Base-by-base conservation (phyloP, 164 flowering plant genomes). In the Cinnamomum chago region DNA sequence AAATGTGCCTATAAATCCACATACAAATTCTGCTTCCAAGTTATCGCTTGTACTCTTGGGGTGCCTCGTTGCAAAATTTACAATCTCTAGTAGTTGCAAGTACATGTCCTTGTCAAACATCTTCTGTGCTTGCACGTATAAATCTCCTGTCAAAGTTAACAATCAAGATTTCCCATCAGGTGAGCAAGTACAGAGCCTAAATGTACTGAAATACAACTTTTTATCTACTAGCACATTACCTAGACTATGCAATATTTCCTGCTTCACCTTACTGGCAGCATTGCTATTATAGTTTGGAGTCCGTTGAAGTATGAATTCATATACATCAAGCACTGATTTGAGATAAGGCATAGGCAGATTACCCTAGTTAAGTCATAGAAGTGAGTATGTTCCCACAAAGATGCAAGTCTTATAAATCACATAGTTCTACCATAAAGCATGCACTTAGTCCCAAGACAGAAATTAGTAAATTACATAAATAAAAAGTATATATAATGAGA, bases 191-290 rank as follows among this genome's bases (percentile, higher is more conserved):
- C 47, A 24, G 20, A 22, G 47, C 12, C 17, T 25, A 67, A 25
- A 33, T 22, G 12, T 1, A 11, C 9, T 11, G 24, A 70, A 70
- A 10, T 64, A 65, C 40, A 12, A 62, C 24, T 18, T 5, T 33
- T 70, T 25, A 28, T 51, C 18, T 18, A 62, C 23, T 10, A 22
- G 28, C 27, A 66, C 68, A 81, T 81, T 96, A 96, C 99, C 99
- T 60, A 96, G 89, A 73, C 88, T 88, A 78, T 87, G 94, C 73
- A 96, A 74, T 72, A 94, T 89, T 86, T 96, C 99, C 84, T 92
- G 97, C 88, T 91, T 92, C 83, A 89, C 90, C 84, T 90, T 93
- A 85, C 65, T 76, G 67, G 88, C 84, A 67, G 90, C 82, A 79
- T 76, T 79, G 35, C 66, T 85, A 66, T 76, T 80, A 77, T 76